Percentiles rank a stretch among this genome's conserved stretches.
Evolutionary conservation across 257 asterid genomes (phyloP).

Genomic region (Primulina huaijiensis): DNA sequence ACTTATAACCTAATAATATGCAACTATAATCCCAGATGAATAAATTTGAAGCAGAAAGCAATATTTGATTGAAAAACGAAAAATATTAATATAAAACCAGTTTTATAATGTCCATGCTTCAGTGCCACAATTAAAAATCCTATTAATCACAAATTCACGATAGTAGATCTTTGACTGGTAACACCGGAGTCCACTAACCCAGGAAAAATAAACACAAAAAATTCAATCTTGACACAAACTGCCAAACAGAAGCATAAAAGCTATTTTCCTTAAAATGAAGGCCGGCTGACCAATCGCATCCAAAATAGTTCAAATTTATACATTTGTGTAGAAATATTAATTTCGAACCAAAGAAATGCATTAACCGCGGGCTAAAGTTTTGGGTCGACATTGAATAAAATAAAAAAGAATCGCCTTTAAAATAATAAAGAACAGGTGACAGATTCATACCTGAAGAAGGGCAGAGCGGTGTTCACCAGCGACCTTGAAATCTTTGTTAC

Average conservation of each 20-base stretch:
- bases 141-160: not conserved
- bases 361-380: too few species aligned
- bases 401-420: not conserved
- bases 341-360: too few species aligned
- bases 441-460: slow-evolving; percentile 68
- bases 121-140: slow-evolving; percentile 5
- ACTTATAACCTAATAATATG: slow-evolving; percentile 55
- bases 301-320: too few species aligned
- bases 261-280: too few species aligned
- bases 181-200: not conserved
- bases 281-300: too few species aligned
- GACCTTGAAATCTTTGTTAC: slow-evolving; percentile 60
- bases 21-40: not conserved
- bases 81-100: not conserved
- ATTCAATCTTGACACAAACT: not conserved
- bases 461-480: slow-evolving; percentile 94
- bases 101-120: not conserved
- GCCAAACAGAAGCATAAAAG: too few species aligned
- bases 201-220: not conserved
- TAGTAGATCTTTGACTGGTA: not conserved
- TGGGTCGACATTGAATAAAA: too few species aligned
- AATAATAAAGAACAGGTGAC: not conserved
- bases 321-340: too few species aligned
- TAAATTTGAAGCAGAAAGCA: slow-evolving; percentile 5
- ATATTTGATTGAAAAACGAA: not conserved